phyloP scores from a whole-genome alignment of 2,329 filamentous ascomycete species.

The Paecilomyces fulvus region DNA sequence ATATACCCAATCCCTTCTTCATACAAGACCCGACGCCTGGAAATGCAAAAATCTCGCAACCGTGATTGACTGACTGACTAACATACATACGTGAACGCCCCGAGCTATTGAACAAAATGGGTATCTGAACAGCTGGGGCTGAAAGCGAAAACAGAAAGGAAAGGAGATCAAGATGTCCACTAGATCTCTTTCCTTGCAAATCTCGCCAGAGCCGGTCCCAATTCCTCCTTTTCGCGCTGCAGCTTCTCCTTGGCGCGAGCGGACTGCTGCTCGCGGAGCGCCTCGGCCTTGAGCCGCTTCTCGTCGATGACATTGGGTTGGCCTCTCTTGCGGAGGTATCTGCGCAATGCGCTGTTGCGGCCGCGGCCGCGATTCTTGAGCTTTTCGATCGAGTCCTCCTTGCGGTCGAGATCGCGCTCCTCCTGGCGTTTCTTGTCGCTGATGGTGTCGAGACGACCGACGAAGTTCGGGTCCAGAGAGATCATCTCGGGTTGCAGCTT shows the following conservation, averaged over 20 bases:
- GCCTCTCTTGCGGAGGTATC: conserved; percentile 84
- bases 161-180: conserved; percentile 8
- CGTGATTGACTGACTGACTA: too few relatives aligned
- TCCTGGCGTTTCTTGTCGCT: conserved; percentile 68
- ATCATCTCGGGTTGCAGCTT: conserved; percentile 98
- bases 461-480: conserved; percentile 80
- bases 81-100: neutral
- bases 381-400: conserved; percentile 51
- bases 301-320: conserved; percentile 94
- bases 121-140: conserved; percentile 1
- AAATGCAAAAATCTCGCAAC: neutral
- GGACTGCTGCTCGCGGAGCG: conserved; percentile 62
- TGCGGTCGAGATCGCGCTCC: conserved; percentile 71
- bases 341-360: conserved; percentile 80
- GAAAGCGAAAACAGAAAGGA: conserved; percentile 5
- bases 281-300: conserved; percentile 78
- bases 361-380: conserved; percentile 72
- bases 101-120: neutral
- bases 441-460: conserved; percentile 77
- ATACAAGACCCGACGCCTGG: neutral
- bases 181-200: conserved; percentile 62
- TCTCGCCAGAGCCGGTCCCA: conserved; percentile 77
- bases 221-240: conserved; percentile 59
- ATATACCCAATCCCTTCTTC: neutral
- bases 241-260: conserved; percentile 60